Evolutionary conservation across 2,329 filamentous ascomycete genomes (phyloP), one percentile per base, ranked within the genome.

Genomic region (Aspergillus costaricaensis): DNA sequence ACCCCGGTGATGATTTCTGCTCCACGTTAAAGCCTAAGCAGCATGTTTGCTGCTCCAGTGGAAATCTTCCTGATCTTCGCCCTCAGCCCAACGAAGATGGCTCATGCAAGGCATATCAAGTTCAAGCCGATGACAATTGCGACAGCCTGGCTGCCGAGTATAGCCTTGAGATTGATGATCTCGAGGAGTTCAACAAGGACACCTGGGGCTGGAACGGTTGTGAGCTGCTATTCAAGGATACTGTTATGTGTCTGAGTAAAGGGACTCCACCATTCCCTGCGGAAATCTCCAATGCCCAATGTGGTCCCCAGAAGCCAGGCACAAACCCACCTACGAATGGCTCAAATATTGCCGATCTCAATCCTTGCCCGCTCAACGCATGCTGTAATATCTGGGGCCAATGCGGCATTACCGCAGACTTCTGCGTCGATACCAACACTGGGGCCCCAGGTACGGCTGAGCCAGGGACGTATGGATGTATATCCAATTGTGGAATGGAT

Each of bases 201-300:
- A 82, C 80, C 5, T 82, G 80, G 80, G 79, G 74, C 19, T 81
- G 77, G 77, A 68, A 51, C 9, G 76, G 76, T 8, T 82, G 80
- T 60, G 55, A 67, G 2, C 54, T 67, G 8, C 62, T 82, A 10
- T 64, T 64, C n/a, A 52, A 64, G 6, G 71, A 70, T 1, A 57
- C 59, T 1, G 65, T 64, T 5, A 77, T 82, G 8, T 82, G 80
- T 62, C 61, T 82, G 1, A 79, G 77, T 59, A 58, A 64, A 0
- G 80, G 79, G 0, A 65, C 51, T 2, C 72, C 79, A 0, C 79
- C 79, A 0, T 72, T 81, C 62, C 80, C 80, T 5, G 68, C 74
- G 0, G 60, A 67, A 0, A 64, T 79, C 2, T 25, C 68, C 2
- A 78, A 78, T 44, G 76, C 77, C 0, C 63, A 76, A 0, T 83